Evolutionary conservation across 2,329 filamentous ascomycete genomes (phyloP).

Genomic region (Fusarium sp.): DNA sequence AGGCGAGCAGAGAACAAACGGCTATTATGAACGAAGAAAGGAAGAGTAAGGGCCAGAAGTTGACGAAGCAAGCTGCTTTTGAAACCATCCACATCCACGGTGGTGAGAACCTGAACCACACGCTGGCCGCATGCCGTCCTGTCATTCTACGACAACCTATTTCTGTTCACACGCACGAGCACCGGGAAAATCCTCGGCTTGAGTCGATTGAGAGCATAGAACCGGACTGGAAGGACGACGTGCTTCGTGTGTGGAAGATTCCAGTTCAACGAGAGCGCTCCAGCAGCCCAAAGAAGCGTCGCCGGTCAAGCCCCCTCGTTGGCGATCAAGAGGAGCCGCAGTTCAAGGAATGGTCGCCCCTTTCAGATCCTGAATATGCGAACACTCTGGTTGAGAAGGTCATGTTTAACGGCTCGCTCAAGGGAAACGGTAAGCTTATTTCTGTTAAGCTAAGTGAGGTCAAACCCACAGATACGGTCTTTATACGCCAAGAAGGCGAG

Average conservation of each 20-base stretch:
- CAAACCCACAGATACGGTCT: constrained; percentile 56
- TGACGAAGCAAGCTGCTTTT: constrained; percentile 40
- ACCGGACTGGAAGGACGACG: constrained; percentile 81
- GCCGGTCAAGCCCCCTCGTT: constrained; percentile 39
- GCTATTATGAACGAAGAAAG: constrained; percentile 57
- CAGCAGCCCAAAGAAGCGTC: constrained; percentile 53
- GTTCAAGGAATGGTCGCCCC: constrained; percentile 33
- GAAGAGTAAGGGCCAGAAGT: constrained; percentile 54
- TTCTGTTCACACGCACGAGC: constrained; percentile 78
- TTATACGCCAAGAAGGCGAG: constrained; percentile 72
- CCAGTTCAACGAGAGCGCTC: constrained; percentile 57
- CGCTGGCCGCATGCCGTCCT: constrained; percentile 82
- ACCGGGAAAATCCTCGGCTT: constrained; percentile 60
- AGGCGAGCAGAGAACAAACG: constrained; percentile 59
- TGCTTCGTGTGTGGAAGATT: constrained; percentile 88
- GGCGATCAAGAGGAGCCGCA: constrained; percentile 12
- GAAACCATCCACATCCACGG: constrained; percentile 77
- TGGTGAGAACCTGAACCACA: constrained; percentile 82
- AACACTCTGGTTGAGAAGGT: constrained; percentile 49
- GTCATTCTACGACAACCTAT: constrained; percentile 90
- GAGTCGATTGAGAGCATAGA: constrained; percentile 47
- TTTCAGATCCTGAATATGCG: constrained; percentile 51
- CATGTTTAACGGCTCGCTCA: constrained; percentile 54
- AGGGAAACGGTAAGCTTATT: constrained; percentile 41
- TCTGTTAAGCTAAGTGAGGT: constrained; percentile 47